Conservation (phyloP, 306 rosid genomes). For the Malus fusca region DNA sequence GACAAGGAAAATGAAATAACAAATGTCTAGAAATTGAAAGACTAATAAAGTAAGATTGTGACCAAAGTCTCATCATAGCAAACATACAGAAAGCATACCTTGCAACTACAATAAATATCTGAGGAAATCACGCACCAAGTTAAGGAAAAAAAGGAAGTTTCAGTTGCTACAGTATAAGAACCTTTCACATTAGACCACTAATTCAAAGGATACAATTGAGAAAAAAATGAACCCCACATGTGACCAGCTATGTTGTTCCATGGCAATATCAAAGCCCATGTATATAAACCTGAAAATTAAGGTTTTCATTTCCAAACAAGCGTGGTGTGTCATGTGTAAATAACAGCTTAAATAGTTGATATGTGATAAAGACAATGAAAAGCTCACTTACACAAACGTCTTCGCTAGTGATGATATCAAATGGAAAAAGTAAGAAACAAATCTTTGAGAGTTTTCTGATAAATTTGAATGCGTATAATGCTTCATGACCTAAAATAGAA, state of each 20-base stretch:
- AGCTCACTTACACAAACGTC: constrained; percentile 79
- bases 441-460: constrained; percentile 84
- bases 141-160: constrained; percentile 33
- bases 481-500: constrained; percentile 81
- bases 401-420: constrained; percentile 94
- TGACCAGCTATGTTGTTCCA: constrained; percentile 99
- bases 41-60: constrained; percentile 8
- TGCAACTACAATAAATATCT: constrained; percentile 87
- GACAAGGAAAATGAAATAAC: not conserved
- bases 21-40: constrained; percentile 2
- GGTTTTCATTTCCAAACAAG: constrained; percentile 7
- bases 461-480: constrained; percentile 86
- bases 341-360: constrained; percentile 2
- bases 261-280: constrained; percentile 98
- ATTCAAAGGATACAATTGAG: constrained; percentile 86
- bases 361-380: constrained; percentile 11
- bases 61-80: constrained; percentile 9
- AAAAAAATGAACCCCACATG: constrained; percentile 96
- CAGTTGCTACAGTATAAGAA: constrained; percentile 11
- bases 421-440: constrained; percentile 79
- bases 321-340: constrained; percentile 4
- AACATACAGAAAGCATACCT: constrained; percentile 47
- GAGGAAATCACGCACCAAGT: constrained; percentile 28
- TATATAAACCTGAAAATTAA: constrained; percentile 76
- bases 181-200: constrained; percentile 5